Percentiles rank a stretch among this genome's conserved stretches.
Conservation (phyloP, 2,329 filamentous ascomycete species). For the Trichoderma sp. region DNA sequence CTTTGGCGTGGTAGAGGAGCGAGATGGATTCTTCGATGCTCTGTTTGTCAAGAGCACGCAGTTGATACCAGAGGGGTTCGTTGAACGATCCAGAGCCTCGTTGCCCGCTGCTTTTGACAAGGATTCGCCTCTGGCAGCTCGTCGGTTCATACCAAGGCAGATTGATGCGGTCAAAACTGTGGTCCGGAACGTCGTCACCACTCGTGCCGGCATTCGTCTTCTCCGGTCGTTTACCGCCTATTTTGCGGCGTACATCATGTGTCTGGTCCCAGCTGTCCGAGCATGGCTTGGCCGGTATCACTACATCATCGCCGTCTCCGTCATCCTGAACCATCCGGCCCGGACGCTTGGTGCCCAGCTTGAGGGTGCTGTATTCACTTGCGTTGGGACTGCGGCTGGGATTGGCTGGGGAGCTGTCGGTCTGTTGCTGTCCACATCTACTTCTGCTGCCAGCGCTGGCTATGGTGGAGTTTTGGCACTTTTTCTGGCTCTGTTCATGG, state of each 20-base stretch:
- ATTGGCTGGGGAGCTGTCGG: conserved; percentile 59
- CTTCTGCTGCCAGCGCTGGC: conserved; percentile 47
- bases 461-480: conserved; percentile 58
- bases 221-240: conserved; percentile 59
- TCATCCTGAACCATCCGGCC: conserved; percentile 61
- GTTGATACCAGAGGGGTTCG: conserved; percentile 44
- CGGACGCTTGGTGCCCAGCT: conserved; percentile 59
- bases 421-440: conserved; percentile 56
- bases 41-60: conserved; percentile 50
- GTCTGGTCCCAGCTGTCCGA: conserved; percentile 53
- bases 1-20: conserved; percentile 48
- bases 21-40: conserved; percentile 54
- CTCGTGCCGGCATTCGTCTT: conserved; percentile 54
- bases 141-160: conserved; percentile 52
- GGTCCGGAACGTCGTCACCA: conserved; percentile 47
- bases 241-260: conserved; percentile 58
- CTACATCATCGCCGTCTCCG: conserved; percentile 59
- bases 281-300: conserved; percentile 56
- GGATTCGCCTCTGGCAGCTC: conserved; percentile 50
- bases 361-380: conserved; percentile 57
- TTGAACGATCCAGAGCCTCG: conserved; percentile 47
- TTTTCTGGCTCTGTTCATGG: conserved; percentile 59
- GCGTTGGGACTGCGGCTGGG: conserved; percentile 56
- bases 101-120: conserved; percentile 52
- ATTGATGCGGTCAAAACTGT: conserved; percentile 49